phyloP scores from a whole-genome alignment of 257 asterid genomes.

The Nicotiana benthamiana region DNA sequence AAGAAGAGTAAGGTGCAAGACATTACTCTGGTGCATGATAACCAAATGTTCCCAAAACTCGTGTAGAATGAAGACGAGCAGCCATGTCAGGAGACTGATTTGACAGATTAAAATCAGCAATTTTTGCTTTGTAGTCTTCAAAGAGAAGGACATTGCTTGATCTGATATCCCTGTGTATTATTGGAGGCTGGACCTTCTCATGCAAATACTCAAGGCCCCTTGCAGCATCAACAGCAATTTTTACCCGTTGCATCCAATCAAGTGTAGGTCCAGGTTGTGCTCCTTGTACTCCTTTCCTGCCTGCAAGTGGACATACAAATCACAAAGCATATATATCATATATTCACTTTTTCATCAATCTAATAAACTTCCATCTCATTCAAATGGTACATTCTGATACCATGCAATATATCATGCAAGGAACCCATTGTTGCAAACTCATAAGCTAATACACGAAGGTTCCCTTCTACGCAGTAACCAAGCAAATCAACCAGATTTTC shows the following conservation, averaged over 20 bases:
- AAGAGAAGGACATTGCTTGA: slow-evolving; percentile 23
- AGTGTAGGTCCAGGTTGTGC: slow-evolving; percentile 95
- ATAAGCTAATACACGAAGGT: slow-evolving; percentile 75
- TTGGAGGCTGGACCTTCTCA: slow-evolving; percentile 9
- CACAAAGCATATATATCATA: neutral
- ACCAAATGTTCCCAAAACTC: neutral
- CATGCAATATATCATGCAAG: slow-evolving; percentile 82
- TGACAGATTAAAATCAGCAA: slow-evolving; percentile 18
- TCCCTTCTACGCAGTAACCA: slow-evolving; percentile 88
- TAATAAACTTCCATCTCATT: neutral
- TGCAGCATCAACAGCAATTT: slow-evolving; percentile 13
- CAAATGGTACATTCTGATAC: slow-evolving; percentile 23
- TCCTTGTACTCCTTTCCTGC: slow-evolving; percentile 92
- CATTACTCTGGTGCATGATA: slow-evolving; percentile 15
- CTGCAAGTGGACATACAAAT: slow-evolving; percentile 22
- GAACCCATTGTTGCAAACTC: slow-evolving; percentile 97
- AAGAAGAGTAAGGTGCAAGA: neutral
- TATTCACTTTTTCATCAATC: neutral
- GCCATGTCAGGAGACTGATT: slow-evolving; percentile 3
- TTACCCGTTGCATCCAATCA: slow-evolving; percentile 28
- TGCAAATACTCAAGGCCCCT: slow-evolving; percentile 11
- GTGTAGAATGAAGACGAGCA: neutral
- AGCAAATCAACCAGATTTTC: slow-evolving; percentile 77
- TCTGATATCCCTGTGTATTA: slow-evolving; percentile 12
- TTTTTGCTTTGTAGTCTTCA: slow-evolving; percentile 22